Conservation (phyloP, 2,329 filamentous ascomycete species). For the Penicillium sp. region DNA sequence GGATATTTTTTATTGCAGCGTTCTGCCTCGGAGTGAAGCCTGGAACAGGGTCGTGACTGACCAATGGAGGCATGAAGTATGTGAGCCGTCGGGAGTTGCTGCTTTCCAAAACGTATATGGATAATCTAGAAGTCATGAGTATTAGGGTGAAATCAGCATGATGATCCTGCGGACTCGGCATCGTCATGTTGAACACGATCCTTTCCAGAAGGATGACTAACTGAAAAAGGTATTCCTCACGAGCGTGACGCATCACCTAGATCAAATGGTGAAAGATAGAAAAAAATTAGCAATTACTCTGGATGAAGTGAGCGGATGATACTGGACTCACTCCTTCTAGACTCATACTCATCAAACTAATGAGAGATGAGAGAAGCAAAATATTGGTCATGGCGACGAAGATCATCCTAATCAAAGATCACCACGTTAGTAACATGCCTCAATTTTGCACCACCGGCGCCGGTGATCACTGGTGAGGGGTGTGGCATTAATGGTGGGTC, state of each 20-base stretch:
- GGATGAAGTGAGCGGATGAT: background rate
- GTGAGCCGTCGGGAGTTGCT: conserved; percentile 43
- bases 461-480: conserved; percentile 1
- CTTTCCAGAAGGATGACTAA: conserved; percentile 25
- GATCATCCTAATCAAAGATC: conserved; percentile 40
- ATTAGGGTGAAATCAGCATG: conserved; percentile 3
- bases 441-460: background rate
- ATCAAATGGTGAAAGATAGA: conserved; percentile 44
- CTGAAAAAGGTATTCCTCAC: conserved; percentile 58
- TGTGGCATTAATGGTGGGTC: conserved; percentile 15
- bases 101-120: conserved; percentile 42
- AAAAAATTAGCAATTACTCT: background rate
- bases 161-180: too few species aligned
- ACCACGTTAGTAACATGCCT: too few species aligned
- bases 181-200: too few species aligned
- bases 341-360: conserved; percentile 54
- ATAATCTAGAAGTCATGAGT: conserved; percentile 26
- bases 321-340: conserved; percentile 44
- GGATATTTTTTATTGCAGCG: too few species aligned
- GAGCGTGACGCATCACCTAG: conserved; percentile 55
- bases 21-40: too few species aligned
- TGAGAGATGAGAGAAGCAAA: conserved; percentile 54
- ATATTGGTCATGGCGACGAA: conserved; percentile 58
- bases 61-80: conserved; percentile 44
- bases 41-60: conserved; percentile 21